Base-by-base conservation (phyloP, 129 eudicot species). In the Mikania micrantha region DNA sequence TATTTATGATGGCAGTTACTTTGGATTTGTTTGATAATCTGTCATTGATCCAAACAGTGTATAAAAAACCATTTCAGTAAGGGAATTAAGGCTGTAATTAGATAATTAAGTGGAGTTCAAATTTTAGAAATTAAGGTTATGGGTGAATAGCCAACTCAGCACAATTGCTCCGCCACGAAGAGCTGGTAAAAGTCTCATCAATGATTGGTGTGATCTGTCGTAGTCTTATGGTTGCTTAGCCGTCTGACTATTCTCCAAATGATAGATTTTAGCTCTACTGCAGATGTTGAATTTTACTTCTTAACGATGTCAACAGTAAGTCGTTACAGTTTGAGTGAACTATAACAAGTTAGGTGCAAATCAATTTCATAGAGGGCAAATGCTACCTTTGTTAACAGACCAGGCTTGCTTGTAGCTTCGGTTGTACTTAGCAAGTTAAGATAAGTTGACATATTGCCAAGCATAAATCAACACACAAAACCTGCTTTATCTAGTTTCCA, bases 21-120 rank as follows among this genome's bases (percentile, higher is more conserved):
- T 6, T 1, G 10, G 13, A 45, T 45, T 45, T 45, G 53, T 45
- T n/a, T 45, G 53, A 19, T 47, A 47, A 47, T 16, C 54, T 5
- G 22, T 47, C 60, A 21, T 22, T 53, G 25, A 62, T 17, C 20
- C 9, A 19, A 36, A 38, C 25, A 62, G 19, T 62, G 28, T 24
- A 24, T 39, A 64, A 64, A 42, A 22, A 7, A 41, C 9, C 39
- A 22, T 44, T 64, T 49, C 25, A 64, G 56, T 64, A 15, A 15
- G 70, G 70, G 70, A 64, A 42, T 42, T 25, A 24, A 64, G 39
- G 39, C 56, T 42, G 39, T 42, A 49, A 44, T 15, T 64, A 41
- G 54, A 17, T 48, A 7, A 5, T 17, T 17, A 17, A 12, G 25
- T 39, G 69, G 35, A 64, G 8, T 39, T 15, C 8, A 44, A 44